Conservation (phyloP, 164 flowering plant genomes). For the Vitis rotundifolia region DNA sequence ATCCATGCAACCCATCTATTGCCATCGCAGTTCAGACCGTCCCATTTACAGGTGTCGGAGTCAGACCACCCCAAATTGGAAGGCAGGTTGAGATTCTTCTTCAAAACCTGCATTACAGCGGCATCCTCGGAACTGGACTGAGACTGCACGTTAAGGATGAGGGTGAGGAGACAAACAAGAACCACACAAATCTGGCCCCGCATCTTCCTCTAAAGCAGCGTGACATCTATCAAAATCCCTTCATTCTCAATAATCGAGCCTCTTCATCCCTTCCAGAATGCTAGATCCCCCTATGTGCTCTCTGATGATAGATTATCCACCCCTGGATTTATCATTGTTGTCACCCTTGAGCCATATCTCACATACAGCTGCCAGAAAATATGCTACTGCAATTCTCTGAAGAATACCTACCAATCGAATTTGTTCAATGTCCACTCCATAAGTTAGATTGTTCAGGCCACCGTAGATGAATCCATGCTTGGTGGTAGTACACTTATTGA, state of each 20-base stretch:
- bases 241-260: too few species aligned
- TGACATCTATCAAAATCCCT: too few species aligned
- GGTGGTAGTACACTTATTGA: too few species aligned
- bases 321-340: too few species aligned
- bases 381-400: too few species aligned
- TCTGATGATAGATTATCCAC: too few species aligned
- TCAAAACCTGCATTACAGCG: slow-evolving; percentile 37
- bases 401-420: slow-evolving; percentile 74
- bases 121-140: slow-evolving; percentile 29
- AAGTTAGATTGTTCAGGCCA: slow-evolving; percentile 57
- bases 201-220: slow-evolving; percentile 16
- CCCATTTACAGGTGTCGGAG: slow-evolving; percentile 50
- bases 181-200: slow-evolving; percentile 3
- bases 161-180: background rate
- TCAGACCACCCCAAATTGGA: slow-evolving; percentile 41
- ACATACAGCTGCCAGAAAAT: too few species aligned
- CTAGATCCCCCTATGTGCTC: too few species aligned
- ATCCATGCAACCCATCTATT: slow-evolving; percentile 32
- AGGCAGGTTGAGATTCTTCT: slow-evolving; percentile 22
- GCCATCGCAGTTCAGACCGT: slow-evolving; percentile 24
- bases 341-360: too few species aligned
- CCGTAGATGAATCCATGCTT: too few species aligned
- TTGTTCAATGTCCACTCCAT: slow-evolving; percentile 60
- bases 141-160: background rate
- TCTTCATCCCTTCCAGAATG: too few species aligned